Base-by-base conservation (phyloP, 1,284 basidiomycete genomes). In the Phylloporus sp. region DNA sequence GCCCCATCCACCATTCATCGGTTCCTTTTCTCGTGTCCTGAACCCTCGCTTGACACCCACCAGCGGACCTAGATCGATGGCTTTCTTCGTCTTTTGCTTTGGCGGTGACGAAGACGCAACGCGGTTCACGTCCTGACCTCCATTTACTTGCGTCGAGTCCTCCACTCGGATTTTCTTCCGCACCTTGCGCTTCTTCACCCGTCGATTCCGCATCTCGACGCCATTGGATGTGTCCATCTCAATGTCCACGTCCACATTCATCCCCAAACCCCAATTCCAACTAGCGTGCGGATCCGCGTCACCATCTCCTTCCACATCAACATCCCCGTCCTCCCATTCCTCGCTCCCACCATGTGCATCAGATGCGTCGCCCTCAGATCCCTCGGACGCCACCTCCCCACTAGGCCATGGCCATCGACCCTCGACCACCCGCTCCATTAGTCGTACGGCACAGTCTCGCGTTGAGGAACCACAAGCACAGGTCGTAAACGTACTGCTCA, bases 401-500 rank as follows among this genome's bases (percentile, higher is more conserved):
- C 65, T 58, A 2, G 72, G 72, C 66, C 74, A 74, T 7, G 72
- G 72, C 72, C 72, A 74, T 15, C 49, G 64, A 44, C 72, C 72
- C 44, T 88, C 84, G 22, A 90, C 88, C 64, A 92, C 85, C 40
- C 81, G 80, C 29, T 85, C 84, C 85, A 92, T 90, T 55, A 88
- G 85, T 4, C 79, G 80, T 26, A 93, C 74, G 0, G 86, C 90
- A 70, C 93, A 94, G 60, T 89, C 86, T 24, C 80, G 81, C 7
- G 86, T 81, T 4, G 80, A 80, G 8, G 82, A 77, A 10, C 88
- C 88, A 68, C 92, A 94, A 0, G 92, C 93, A 67, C 93, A 95
- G 2, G 89, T 88, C 3, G 87, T 87, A 72, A 94, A 94, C 0
- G 88, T 91, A 22, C 88, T 89, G 15, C 87, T 81, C 52, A 95